Base-by-base conservation (phyloP, 768 basidiomycete species). In the Rhizopogon vinicolor region DNA sequence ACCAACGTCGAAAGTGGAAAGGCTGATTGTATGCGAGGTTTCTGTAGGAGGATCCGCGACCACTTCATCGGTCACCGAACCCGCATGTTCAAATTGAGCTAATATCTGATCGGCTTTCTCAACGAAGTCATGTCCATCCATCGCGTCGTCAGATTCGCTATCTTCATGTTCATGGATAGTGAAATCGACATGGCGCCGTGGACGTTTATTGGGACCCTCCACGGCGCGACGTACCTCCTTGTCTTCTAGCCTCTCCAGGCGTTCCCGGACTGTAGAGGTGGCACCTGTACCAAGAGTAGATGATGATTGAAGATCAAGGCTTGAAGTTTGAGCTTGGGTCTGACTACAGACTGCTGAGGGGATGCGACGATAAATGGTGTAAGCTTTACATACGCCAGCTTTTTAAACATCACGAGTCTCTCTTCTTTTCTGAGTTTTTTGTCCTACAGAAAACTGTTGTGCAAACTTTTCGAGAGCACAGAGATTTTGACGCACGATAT, bases 371-470 rank as follows among this genome's bases (percentile, higher is more conserved):
- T 12, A 25, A 50, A 54, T 25, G 25, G 29, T 25, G 33, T 29
- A 28, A 53, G 22, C 10, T 41, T 16, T 35, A 81, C 85, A 58
- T 73, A 93, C 93, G 85, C 80, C 58, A 97, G 76, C 68, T 90
- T 93, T 60, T 91, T 83, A 53, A 96, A 85, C 13, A 97, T 77
- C 18, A 78, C 68, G 4, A 83, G 64, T 44, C 93, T 82, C 58
- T 92, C 91, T 65, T 97, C 94, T 67, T 93, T 91, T 72, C 89
- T 92, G 46, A 96, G 74, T 71, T 95, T 95, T 74, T 94, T 94
- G 49, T 92, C 89, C 92, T 94, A 58, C 46, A 54, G 8, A 45
- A 39, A 42, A 14, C 40, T 3, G 29, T 63, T 4, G 25, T 46
- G 45, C 25, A 25, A 25, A 6, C 13, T 31, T 33, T 14, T 22